Evolutionary conservation across 2,329 filamentous ascomycete genomes (phyloP).

Genomic region (Cercospora beticola): DNA sequence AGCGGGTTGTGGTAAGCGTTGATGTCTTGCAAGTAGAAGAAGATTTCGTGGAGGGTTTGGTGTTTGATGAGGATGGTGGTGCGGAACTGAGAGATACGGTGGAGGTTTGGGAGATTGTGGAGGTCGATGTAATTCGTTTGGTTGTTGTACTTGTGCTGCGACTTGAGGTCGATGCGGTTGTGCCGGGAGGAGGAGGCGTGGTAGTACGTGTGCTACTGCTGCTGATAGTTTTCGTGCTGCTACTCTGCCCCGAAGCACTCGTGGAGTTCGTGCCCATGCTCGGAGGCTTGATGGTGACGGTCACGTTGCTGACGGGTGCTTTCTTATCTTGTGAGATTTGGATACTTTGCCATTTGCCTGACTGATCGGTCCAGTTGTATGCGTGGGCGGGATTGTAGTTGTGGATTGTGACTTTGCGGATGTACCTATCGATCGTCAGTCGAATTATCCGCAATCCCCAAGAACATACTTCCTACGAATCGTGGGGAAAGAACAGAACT

Average conservation of each 20-base stretch:
- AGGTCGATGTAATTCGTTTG: background rate
- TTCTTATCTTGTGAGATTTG: background rate
- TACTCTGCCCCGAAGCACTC: background rate
- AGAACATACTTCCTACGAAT: too few relatives aligned
- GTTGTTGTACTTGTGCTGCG: background rate
- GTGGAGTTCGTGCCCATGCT: background rate
- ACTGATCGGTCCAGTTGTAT: constrained; percentile 19
- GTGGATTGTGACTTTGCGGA: constrained; percentile 15
- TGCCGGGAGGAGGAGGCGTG: background rate
- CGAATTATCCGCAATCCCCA: too few relatives aligned
- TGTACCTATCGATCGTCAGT: background rate
- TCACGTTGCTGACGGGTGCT: background rate
- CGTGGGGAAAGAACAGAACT: too few relatives aligned
- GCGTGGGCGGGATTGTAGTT: constrained; percentile 6
- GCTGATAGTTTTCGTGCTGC: background rate
- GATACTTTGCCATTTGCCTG: constrained; percentile 16
- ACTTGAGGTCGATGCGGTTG: background rate
- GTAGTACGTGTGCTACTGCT: background rate
- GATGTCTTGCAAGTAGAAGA: background rate
- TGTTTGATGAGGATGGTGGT: background rate
- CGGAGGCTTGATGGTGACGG: background rate
- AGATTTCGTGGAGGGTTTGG: background rate
- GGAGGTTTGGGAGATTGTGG: background rate
- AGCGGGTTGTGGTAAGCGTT: background rate
- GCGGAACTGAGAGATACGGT: background rate